Evolutionary conservation across 2,329 filamentous ascomycete species (phyloP), one percentile per base, ranked within the genome.

Genomic region (Neurospora sp.): DNA sequence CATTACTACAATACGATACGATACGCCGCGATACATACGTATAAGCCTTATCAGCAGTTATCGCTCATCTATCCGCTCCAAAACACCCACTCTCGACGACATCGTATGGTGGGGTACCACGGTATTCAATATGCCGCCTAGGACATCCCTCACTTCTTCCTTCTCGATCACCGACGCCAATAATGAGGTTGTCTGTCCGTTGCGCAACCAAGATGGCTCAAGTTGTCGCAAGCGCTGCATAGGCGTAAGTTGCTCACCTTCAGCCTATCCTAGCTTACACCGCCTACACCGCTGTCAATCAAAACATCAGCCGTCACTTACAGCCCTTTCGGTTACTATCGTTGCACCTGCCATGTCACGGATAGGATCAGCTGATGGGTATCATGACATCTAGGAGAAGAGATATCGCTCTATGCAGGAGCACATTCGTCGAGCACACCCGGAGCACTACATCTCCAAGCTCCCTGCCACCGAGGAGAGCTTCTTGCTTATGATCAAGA

Each of bases 381-480:
- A 68, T 66, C 6, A 5, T 40, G 12, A 66, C 43, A 12, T 69
- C 69, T 69, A 81, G 79, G 79, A 81, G 72, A 81, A 81, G 70
- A 74, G 79, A 68, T 99, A 94, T 83, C 93, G 96, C 81, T 98
- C 95, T 73, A 98, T 99, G 93, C 96, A 98, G 83, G 96, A 99
- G 87, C 96, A 99, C 79, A 98, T 99, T 78, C 92, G 96, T 77
- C 91, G 96, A 81, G 95, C 96, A 75, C 96, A 99, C 80, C 95
- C 95, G 72, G 93, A 97, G 80, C 91, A 97, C 81, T 98, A 98
- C 83, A 97, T 99, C 76, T 90, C 96, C 67, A 97, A 98, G 87
- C 91, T 98, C 76, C 95, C 96, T 75, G 96, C 96, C 67, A 99
- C 95, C 76, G 95, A 97, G 81, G 95, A 98, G 83, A 97, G 93